phyloP scores from a whole-genome alignment of 2,329 filamentous ascomycete genomes.

The Fusarium beomiforme region DNA sequence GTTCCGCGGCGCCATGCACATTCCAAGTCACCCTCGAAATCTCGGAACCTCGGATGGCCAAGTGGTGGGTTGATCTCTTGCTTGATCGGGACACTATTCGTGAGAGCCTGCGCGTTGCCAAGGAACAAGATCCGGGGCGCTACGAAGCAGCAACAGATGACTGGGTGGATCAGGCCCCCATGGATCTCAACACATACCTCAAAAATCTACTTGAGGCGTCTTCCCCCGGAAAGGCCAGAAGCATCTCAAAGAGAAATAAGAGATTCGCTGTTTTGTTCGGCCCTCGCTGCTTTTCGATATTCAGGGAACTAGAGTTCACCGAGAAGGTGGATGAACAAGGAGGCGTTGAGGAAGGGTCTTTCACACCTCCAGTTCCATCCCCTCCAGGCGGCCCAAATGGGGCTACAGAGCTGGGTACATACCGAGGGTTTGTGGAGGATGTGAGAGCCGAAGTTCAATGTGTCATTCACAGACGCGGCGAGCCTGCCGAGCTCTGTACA shows the following conservation, averaged over 20 bases:
- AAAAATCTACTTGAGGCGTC: slow-evolving; percentile 57
- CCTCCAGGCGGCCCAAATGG: slow-evolving; percentile 31
- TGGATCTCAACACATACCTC: slow-evolving; percentile 62
- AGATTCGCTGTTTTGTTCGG: slow-evolving; percentile 65
- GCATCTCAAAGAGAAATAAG: slow-evolving; percentile 66
- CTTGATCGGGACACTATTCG: slow-evolving; percentile 57
- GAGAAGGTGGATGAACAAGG: slow-evolving; percentile 50
- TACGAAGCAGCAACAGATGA: slow-evolving; percentile 56
- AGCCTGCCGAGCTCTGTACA: slow-evolving; percentile 47
- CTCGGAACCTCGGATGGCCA: slow-evolving; percentile 58
- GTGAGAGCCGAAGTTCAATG: slow-evolving; percentile 59
- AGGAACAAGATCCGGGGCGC: slow-evolving; percentile 57
- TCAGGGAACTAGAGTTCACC: slow-evolving; percentile 59
- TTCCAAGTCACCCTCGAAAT: slow-evolving; percentile 59
- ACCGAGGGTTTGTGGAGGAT: slow-evolving; percentile 60
- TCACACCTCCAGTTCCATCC: slow-evolving; percentile 49
- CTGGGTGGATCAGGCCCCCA: slow-evolving; percentile 52
- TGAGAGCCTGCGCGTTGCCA: slow-evolving; percentile 51
- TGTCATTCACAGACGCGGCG: slow-evolving; percentile 49
- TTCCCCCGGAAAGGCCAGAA: slow-evolving; percentile 50
- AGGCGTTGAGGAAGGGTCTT: slow-evolving; percentile 52
- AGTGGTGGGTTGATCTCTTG: slow-evolving; percentile 55
- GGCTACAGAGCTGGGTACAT: slow-evolving; percentile 51
- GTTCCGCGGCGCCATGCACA: slow-evolving; percentile 54
- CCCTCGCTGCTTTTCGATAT: slow-evolving; percentile 58